Conservation (phyloP, 257 asterid species). For the Fraxinus anomala region DNA sequence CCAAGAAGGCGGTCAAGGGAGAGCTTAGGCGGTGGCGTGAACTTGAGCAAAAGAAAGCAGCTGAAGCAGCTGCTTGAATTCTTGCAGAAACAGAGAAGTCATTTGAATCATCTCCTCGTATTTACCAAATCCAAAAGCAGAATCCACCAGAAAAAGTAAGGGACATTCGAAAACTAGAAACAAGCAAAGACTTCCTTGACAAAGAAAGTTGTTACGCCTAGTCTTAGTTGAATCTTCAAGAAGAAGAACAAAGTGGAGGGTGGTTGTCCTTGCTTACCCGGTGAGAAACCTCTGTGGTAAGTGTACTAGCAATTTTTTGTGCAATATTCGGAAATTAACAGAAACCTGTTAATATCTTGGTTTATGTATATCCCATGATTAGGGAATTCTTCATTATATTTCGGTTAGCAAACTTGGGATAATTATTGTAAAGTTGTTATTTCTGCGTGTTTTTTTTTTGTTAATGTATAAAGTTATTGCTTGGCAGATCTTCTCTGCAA, state of each 20-base stretch:
- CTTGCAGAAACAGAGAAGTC: slow-evolving; percentile 62
- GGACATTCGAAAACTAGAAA: slow-evolving; percentile 46
- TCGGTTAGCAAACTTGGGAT: neutral
- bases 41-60: slow-evolving; percentile 80
- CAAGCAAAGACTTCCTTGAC: slow-evolving; percentile 54
- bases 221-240: slow-evolving; percentile 58
- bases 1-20: slow-evolving; percentile 84
- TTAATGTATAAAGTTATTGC: neutral
- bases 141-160: slow-evolving; percentile 33
- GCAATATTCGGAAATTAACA: neutral
- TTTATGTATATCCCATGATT: neutral
- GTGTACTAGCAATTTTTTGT: slow-evolving; percentile 9
- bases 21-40: slow-evolving; percentile 89
- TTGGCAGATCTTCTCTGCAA: too few species aligned
- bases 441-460: neutral
- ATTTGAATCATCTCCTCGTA: slow-evolving; percentile 46
- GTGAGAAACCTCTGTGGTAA: slow-evolving; percentile 65
- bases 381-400: neutral
- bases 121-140: slow-evolving; percentile 42
- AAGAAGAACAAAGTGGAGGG: slow-evolving; percentile 71
- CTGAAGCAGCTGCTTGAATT: slow-evolving; percentile 71
- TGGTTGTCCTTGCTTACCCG: slow-evolving; percentile 71
- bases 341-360: neutral
- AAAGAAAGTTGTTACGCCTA: slow-evolving; percentile 70
- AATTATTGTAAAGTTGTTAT: too few species aligned